Percentiles rank a stretch among this genome's conserved stretches.
Evolutionary conservation across 371 early-diverging fungal species (phyloP).

Genomic region (Paraphysoderma sedebokerense): DNA sequence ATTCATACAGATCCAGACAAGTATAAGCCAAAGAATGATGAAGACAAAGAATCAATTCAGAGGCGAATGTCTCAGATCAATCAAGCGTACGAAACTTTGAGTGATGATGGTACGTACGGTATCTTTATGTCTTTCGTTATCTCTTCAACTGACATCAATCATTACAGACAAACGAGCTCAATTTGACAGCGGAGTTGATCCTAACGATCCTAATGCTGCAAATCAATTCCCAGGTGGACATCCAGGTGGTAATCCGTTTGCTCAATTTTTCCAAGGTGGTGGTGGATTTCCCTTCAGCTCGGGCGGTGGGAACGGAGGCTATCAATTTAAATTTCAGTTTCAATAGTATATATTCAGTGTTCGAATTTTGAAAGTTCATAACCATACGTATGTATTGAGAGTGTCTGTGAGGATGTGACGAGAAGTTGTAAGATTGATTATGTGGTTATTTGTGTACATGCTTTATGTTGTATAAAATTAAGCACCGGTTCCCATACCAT

Average conservation of each 20-base stretch:
- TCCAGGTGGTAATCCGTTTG: slow-evolving; percentile 28
- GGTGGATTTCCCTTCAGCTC: slow-evolving; percentile 29
- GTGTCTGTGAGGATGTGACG: too few relatives aligned
- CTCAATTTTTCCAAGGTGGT: slow-evolving; percentile 26
- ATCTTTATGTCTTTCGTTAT: neutral
- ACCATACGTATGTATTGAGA: too few relatives aligned
- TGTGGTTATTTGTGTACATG: too few relatives aligned
- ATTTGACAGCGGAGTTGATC: slow-evolving; percentile 87
- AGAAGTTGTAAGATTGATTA: too few relatives aligned
- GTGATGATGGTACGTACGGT: slow-evolving; percentile 40
- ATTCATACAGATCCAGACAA: slow-evolving; percentile 93
- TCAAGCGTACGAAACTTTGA: slow-evolving; percentile 79
- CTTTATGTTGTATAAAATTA: too few relatives aligned
- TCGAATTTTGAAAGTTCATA: too few relatives aligned
- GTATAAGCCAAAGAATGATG: slow-evolving; percentile 54
- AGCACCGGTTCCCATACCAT: too few relatives aligned
- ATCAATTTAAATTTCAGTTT: too few relatives aligned
- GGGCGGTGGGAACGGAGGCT: neutral
- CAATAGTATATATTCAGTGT: too few relatives aligned
- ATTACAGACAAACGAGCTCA: slow-evolving; percentile 32
- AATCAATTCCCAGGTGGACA: slow-evolving; percentile 13
- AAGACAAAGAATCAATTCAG: slow-evolving; percentile 61
- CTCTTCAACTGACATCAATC: slow-evolving; percentile 7
- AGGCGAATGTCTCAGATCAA: slow-evolving; percentile 89
- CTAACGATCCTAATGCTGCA: slow-evolving; percentile 59